Base-by-base conservation (phyloP, 148 eudicot species). In the Linanthus parryae region DNA sequence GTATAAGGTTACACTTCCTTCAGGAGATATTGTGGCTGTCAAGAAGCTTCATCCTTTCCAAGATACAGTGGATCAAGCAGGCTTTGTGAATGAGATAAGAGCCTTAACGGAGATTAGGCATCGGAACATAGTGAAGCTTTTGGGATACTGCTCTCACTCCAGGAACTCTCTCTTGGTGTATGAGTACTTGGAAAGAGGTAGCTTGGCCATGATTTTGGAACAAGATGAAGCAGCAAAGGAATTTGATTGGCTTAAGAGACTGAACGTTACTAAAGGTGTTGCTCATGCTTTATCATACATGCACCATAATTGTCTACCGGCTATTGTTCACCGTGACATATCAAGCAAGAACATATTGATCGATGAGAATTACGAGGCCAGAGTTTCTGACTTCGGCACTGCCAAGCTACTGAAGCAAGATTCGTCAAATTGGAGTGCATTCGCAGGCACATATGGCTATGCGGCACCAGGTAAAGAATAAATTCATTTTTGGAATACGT, bases 401-500 rank as follows among this genome's bases (percentile, higher is more conserved):
- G 87, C 95, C 0, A 85, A 66, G 54, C 44, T 82, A 37, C 64
- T 85, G 54, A 79, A 56, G 50, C 52, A 80, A 1, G 75, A 82
- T 57, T 57, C 83, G 0, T 76, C 74, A 17, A 82, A 51, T 55
- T 89, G 97, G 97, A 84, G 81, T 10, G 57, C 71, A 3, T 79
- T 76, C 58, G 97, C 90, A 14, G 97, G 97, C n/a, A 74, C 97
- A 16, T 89, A 82, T 63, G 97, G 97, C 29, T 89, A 89, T 72
- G 82, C 82, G 87, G 97, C 95, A 53, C 97, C 97, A 48, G 97
- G 95, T 82, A 81, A 49, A n/a, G n/a, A n/a, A n/a, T n/a, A n/a
- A n/a, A n/a, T n/a, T n/a, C n/a, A n/a, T n/a, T n/a, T n/a, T n/a
- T n/a, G n/a, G n/a, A n/a, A n/a, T n/a, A n/a, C n/a, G n/a, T n/a